Evolutionary conservation across 1,284 basidiomycete genomes (phyloP).

Genomic region (Melampsora americana): DNA sequence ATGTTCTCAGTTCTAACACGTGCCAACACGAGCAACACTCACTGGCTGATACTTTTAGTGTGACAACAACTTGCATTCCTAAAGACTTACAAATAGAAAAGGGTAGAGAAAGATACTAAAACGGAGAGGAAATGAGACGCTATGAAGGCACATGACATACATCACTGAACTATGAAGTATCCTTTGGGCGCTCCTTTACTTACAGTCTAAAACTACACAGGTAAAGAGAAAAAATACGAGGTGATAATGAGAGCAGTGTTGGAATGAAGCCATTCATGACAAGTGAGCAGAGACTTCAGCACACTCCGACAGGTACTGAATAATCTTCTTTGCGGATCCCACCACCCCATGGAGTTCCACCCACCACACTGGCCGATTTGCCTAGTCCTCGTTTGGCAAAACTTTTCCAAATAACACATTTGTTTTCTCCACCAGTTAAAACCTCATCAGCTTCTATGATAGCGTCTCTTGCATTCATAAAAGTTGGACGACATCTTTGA

Average conservation of each 20-base stretch:
- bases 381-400: slow-evolving; percentile 75
- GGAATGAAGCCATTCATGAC: not conserved
- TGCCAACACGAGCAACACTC: too few relatives aligned
- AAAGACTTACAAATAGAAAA: too few relatives aligned
- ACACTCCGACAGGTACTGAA: slow-evolving; percentile 53
- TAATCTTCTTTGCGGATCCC: slow-evolving; percentile 62
- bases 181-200: too few relatives aligned
- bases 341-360: slow-evolving; percentile 90
- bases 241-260: not conserved
- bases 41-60: too few relatives aligned
- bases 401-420: slow-evolving; percentile 80
- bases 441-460: slow-evolving; percentile 87
- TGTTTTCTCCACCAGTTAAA: slow-evolving; percentile 86
- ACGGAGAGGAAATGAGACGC: too few relatives aligned
- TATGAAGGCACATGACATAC: too few relatives aligned
- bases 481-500: slow-evolving; percentile 76
- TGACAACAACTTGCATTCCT: too few relatives aligned
- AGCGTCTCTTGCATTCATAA: slow-evolving; percentile 87
- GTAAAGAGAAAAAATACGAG: not conserved
- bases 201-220: not conserved
- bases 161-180: too few relatives aligned
- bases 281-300: not conserved
- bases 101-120: too few relatives aligned
- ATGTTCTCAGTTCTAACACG: too few relatives aligned
- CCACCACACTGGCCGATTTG: slow-evolving; percentile 53